A percentile compares a stretch with the other conserved stretches of the same genome.
Evolutionary conservation across 805 yeast species (phyloP).

Genomic region (Candida cerambycidarum): DNA sequence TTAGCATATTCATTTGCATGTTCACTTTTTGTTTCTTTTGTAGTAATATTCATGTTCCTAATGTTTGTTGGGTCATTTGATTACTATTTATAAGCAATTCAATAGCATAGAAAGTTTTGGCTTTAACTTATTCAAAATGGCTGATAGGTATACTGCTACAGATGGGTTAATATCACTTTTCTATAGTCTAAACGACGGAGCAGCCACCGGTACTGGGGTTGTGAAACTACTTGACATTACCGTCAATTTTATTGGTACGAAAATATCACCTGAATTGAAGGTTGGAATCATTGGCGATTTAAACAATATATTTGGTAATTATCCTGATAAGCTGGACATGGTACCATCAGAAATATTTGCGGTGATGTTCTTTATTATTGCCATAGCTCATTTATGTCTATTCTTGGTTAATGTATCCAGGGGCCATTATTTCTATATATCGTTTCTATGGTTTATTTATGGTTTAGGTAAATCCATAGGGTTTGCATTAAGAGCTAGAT

Average conservation of each 20-base stretch:
- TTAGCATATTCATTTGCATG: too few species aligned
- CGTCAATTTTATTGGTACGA: constrained; percentile 26
- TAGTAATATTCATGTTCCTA: too few species aligned
- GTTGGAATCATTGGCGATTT: constrained; percentile 39
- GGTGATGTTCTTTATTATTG: constrained; percentile 41
- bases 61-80: too few species aligned
- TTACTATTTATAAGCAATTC: too few species aligned
- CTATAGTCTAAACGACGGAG: constrained; percentile 22
- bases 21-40: too few species aligned
- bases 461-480: constrained; percentile 54
- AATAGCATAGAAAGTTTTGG: too few species aligned
- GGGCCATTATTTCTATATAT: constrained; percentile 61
- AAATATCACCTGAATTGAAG: constrained; percentile 40
- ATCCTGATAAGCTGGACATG: constrained; percentile 50
- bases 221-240: constrained; percentile 22
- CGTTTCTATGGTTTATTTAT: constrained; percentile 41
- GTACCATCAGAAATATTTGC: constrained; percentile 60
- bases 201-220: constrained; percentile 31
- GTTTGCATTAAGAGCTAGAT: constrained; percentile 52
- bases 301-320: constrained; percentile 60
- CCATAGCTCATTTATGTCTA: constrained; percentile 45
- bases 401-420: constrained; percentile 47
- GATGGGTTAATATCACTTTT: constrained; percentile 21
- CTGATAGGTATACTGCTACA: too few species aligned
- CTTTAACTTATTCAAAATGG: too few species aligned